Base-by-base conservation (phyloP, 225 moss, liverwort and hornwort species). In the Takakia lepidozioides region DNA sequence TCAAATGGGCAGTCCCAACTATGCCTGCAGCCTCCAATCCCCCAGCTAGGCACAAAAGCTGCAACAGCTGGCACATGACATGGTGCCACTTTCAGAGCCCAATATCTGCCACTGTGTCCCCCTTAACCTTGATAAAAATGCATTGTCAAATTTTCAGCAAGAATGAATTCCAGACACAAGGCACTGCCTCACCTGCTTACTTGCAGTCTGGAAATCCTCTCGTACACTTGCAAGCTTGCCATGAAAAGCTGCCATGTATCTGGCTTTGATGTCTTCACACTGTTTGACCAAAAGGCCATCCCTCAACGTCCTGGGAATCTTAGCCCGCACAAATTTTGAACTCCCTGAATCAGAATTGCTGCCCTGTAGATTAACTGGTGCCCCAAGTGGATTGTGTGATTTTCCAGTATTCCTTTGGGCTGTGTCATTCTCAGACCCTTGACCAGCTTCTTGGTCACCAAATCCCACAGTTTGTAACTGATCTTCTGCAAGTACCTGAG, bases 201-300 rank as follows among this genome's bases (percentile, higher is more conserved):
- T 66, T 63, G 87, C 66, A 55, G 39, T 73, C 57, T 73, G 68
- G 26, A 85, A 80, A 45, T 80, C 84, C 62, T 38, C 66, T 59
- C 46, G 74, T 55, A 63, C 79, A 52, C 54, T 55, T 29, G 65
- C 73, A 51, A 82, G 77, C 59, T 90, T 95, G 35, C 76, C 72
- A 45, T 80, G 52, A 67, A 82, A 87, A 29, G 82, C 56, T 25
- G 82, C 84, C 42, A 87, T 71, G 54, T 95, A 95, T 64, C 75
- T 82, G 38, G 72, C 74, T 63, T 68, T 82, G 25, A 95, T 95
- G 42, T 87, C 90, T 26, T 80, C 61, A 25, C 86, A 75, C 67
- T 90, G 84, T 51, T 82, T 78, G 30, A 75, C 29, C 52, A 95
- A 62, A 39, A 72, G 48, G 63, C 73, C 82, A 57, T 87, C 95